Conservation (phyloP, 2,329 filamentous ascomycete genomes). For the Arachnopeziza araneosa region DNA sequence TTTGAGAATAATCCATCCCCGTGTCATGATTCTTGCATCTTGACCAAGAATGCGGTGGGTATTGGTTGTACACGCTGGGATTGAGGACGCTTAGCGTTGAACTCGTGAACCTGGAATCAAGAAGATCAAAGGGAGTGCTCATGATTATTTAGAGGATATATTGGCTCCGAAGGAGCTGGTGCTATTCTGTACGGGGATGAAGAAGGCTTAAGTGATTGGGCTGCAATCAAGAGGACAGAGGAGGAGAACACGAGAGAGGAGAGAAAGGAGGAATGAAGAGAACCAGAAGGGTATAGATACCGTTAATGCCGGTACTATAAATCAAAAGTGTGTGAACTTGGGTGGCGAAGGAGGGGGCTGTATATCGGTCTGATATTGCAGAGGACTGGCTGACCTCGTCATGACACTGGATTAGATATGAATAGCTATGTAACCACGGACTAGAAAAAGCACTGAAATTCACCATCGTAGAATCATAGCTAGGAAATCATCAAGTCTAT, state of each 20-base stretch:
- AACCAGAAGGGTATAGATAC: conserved; percentile 5
- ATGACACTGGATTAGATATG: conserved; percentile 16
- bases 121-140: conserved; percentile 32
- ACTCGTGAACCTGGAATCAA: conserved; percentile 35
- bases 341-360: conserved; percentile 5
- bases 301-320: neutral
- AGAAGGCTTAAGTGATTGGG: conserved; percentile 34
- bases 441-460: too few species aligned
- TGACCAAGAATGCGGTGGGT: conserved; percentile 34
- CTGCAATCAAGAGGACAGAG: conserved; percentile 17
- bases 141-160: conserved; percentile 45
- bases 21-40: conserved; percentile 39
- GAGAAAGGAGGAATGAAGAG: conserved; percentile 6
- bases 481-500: too few species aligned
- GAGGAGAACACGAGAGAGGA: conserved; percentile 1
- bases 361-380: conserved; percentile 18
- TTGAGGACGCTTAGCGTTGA: conserved; percentile 34
- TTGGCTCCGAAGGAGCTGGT: conserved; percentile 44
- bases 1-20: conserved; percentile 37
- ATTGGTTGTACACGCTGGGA: conserved; percentile 27
- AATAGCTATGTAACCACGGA: neutral
- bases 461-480: too few species aligned
- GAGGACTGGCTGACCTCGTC: conserved; percentile 19
- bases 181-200: conserved; percentile 40
- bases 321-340: neutral